Conservation (phyloP, 805 yeast species). For the Ogataea parapolymorpha region DNA sequence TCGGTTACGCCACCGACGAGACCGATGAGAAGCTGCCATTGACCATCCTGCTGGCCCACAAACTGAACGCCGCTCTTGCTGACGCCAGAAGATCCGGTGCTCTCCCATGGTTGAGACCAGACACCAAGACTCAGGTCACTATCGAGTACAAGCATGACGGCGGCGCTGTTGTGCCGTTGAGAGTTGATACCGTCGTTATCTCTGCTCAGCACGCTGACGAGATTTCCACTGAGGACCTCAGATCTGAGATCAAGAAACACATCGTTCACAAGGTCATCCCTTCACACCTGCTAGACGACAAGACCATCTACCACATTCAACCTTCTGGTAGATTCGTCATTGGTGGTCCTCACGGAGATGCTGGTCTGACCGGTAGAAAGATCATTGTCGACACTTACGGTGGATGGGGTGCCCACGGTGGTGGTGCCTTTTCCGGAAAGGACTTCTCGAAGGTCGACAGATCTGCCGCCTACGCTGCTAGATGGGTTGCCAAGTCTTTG, state of each 20-base stretch:
- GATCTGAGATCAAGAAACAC: slow-evolving; percentile 72
- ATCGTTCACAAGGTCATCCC: slow-evolving; percentile 92
- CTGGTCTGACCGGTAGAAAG: slow-evolving; percentile 99
- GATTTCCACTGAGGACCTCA: slow-evolving; percentile 89
- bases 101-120: slow-evolving; percentile 97
- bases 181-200: slow-evolving; percentile 97
- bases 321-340: slow-evolving; percentile 99
- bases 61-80: slow-evolving; percentile 94
- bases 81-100: slow-evolving; percentile 96
- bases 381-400: slow-evolving; percentile 99
- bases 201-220: slow-evolving; percentile 98
- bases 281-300: slow-evolving; percentile 83
- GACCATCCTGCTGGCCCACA: slow-evolving; percentile 91
- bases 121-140: slow-evolving; percentile 99
- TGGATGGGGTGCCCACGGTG: slow-evolving; percentile 99
- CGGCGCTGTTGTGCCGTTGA: slow-evolving; percentile 93
- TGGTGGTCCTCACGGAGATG: slow-evolving; percentile 99
- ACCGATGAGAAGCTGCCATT: slow-evolving; percentile 96
- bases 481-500: slow-evolving; percentile 99
- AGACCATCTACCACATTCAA: slow-evolving; percentile 96
- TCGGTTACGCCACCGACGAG: slow-evolving; percentile 99
- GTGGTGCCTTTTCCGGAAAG: slow-evolving; percentile 99
- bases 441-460: slow-evolving; percentile 99
- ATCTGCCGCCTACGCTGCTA: slow-evolving; percentile 99
- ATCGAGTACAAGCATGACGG: slow-evolving; percentile 90